A percentile compares a stretch with the other conserved stretches of the same genome.
Evolutionary conservation across 352 stramenopile species (phyloP).

Genomic region (Pythium brachiatum): DNA sequence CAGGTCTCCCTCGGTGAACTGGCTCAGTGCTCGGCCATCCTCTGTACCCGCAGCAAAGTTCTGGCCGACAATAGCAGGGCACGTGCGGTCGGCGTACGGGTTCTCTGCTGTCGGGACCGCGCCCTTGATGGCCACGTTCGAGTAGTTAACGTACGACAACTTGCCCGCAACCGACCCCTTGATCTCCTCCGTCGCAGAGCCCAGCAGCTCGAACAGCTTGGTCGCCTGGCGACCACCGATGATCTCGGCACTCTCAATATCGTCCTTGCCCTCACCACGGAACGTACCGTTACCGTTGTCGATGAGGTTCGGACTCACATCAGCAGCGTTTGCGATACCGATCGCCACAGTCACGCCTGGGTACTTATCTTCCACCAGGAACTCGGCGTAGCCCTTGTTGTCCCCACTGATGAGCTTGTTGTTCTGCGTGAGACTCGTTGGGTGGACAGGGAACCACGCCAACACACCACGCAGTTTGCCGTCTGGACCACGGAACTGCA

Average conservation of each 20-base stretch:
- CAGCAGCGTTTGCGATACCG: conserved; percentile 94
- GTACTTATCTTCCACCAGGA: too few species aligned
- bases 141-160: conserved; percentile 49
- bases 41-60: conserved; percentile 54
- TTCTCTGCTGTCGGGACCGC: conserved; percentile 17
- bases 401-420: conserved; percentile 93
- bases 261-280: too few species aligned
- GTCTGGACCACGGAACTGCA: too few species aligned
- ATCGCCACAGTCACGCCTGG: too few species aligned
- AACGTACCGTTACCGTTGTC: too few species aligned
- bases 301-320: conserved; percentile 91
- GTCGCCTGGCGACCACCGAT: conserved; percentile 35
- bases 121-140: conserved; percentile 38
- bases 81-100: conserved; percentile 38
- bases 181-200: conserved; percentile 24
- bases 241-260: too few species aligned
- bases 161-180: conserved; percentile 25
- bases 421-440: conserved; percentile 92
- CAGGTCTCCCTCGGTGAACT: conserved; percentile 36
- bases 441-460: conserved; percentile 92
- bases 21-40: conserved; percentile 34
- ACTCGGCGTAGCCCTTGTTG: too few species aligned
- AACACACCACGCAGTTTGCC: too few species aligned
- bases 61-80: conserved; percentile 42
- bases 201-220: conserved; percentile 31